Base-by-base conservation (phyloP, 441 rosid genomes). In the Jatropha podagrica region DNA sequence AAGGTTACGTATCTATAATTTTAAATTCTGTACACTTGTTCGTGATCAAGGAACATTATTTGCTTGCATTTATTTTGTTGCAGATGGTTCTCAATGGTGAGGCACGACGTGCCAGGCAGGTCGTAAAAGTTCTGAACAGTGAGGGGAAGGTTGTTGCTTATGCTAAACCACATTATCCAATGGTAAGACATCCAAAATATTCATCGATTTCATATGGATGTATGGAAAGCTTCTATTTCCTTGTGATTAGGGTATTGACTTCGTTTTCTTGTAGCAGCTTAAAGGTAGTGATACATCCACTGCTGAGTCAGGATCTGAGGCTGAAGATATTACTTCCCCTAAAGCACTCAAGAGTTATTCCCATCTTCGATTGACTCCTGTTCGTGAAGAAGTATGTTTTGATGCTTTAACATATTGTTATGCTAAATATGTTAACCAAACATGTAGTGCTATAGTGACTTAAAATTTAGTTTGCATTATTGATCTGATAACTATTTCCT, bases 301-400 rank as follows among this genome's bases (percentile, higher is more conserved):
- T 32, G 98, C 98, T 4, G 99, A 96, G 83, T 96, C 99, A 32
- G 98, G 99, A 74, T 96, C 99, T 68, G 98, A 96, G 81, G 97
- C 97, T 20, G 99, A 96, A 86, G 98, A 96, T 71, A 87, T 92
- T 32, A 83, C 94, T 32, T 92, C 99, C 42, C 99, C 98, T 15
- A 94, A 94, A 83, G 98, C 98, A 82, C 78, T 84, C 75, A 96
- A 85, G 89, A 91, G 84, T 84, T 96, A 82, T 79, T 87, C 98
- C 26, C 97, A 92, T 84, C 97, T 94, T 81, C 90, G 93, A 46
- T 83, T 94, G 83, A 96, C 99, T 64, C 99, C 99, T 78, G 99
- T 96, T 75, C 95, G 93, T n/a, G 99, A 96, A 82, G 99, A 96
- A 83, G 99, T 96, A 85, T 52, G 87, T 81, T 74, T 75, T 2